Evolutionary conservation across 176 grass and related monocot genomes (phyloP).

Genomic region (Aegilops longissima): DNA sequence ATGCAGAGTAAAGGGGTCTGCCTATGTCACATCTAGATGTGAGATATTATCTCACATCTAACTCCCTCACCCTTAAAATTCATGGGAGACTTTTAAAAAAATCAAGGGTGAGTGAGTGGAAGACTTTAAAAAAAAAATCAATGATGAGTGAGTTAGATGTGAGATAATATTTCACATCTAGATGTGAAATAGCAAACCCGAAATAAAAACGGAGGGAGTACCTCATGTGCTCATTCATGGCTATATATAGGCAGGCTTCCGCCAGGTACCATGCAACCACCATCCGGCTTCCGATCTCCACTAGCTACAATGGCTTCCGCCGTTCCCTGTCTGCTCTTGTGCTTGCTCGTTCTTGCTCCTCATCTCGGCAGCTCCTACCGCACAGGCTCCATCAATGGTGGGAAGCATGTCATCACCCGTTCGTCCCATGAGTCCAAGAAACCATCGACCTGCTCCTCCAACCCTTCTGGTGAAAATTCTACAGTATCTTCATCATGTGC

Average conservation of each 20-base stretch:
- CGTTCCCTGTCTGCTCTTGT: neutral
- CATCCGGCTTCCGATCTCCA: neutral
- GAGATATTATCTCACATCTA: no score
- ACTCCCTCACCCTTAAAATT: no score
- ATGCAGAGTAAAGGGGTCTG: no score
- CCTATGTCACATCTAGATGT: no score
- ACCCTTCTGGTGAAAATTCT: neutral
- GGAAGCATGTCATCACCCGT: neutral
- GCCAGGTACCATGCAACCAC: neutral
- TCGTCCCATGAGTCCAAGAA: neutral
- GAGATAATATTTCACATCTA: no score
- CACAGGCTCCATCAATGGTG: neutral
- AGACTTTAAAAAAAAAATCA: no score
- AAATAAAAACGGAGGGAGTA: no score
- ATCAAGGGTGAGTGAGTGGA: no score
- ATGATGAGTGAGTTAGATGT: no score
- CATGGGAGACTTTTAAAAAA: no score
- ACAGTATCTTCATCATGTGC: neutral
- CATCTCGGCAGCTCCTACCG: neutral
- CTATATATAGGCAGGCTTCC: neutral
- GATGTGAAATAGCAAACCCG: no score
- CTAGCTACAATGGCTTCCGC: neutral
- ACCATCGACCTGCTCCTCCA: neutral
- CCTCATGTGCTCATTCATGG: no score
- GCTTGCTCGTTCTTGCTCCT: neutral